Evolutionary conservation across 257 asterid species (phyloP).

Genomic region (Nyctanthes arbortristis): DNA sequence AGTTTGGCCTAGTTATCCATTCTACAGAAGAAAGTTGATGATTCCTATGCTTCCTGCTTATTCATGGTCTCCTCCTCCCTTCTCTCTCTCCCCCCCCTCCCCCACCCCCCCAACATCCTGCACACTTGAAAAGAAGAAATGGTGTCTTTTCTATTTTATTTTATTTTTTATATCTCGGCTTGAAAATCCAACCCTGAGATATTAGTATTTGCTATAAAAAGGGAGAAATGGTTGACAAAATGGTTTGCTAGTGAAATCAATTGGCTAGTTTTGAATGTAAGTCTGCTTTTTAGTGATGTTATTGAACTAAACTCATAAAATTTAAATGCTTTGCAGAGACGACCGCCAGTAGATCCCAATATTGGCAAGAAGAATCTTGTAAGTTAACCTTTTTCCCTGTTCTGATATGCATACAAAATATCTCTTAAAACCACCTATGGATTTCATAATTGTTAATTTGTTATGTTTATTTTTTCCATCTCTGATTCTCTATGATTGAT

Average conservation of each 20-base stretch:
- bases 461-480: neutral
- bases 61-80: neutral
- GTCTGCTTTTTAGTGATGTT: neutral
- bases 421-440: slow-evolving; percentile 9
- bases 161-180: no score
- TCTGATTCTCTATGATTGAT: neutral
- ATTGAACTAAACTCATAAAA: slow-evolving; percentile 10
- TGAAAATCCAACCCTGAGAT: no score
- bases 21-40: neutral
- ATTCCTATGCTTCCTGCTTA: neutral
- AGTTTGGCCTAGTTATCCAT: neutral
- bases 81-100: neutral
- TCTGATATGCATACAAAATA: slow-evolving; percentile 1
- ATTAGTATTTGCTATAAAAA: no score
- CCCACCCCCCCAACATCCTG: no score
- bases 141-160: no score
- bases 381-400: slow-evolving; percentile 38
- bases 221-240: no score
- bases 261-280: neutral
- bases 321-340: slow-evolving; percentile 60
- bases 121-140: no score
- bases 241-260: neutral
- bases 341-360: slow-evolving; percentile 62
- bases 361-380: slow-evolving; percentile 70
- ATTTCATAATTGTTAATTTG: slow-evolving; percentile 7